Conservation (phyloP, 73 alveolate genomes). For the Paraurostyla sp. region DNA sequence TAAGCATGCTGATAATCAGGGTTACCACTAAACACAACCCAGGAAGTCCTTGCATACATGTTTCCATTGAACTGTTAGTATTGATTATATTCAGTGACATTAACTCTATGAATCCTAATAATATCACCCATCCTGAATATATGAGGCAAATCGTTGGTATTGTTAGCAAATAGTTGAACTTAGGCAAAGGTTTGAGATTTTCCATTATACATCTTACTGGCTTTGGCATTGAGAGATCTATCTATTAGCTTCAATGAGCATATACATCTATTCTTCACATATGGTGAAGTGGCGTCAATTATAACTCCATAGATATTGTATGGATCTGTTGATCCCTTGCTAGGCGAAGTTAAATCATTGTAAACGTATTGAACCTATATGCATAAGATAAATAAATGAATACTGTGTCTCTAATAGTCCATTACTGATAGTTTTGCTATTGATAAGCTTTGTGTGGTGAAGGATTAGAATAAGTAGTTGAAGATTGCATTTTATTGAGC, state of each 20-base stretch:
- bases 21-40: slow-evolving; percentile 44
- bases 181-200: background rate
- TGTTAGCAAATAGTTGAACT: background rate
- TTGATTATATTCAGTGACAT: background rate
- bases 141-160: background rate
- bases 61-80: background rate
- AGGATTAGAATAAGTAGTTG: no score
- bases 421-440: no score
- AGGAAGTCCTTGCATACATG: background rate
- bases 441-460: no score
- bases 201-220: background rate
- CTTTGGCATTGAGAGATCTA: background rate
- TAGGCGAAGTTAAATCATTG: background rate
- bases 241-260: slow-evolving; percentile 31
- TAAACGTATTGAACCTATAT: slow-evolving; percentile 28
- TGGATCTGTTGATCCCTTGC: slow-evolving; percentile 25
- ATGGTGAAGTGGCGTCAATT: slow-evolving; percentile 53
- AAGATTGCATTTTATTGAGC: no score
- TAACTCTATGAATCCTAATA: slow-evolving; percentile 23
- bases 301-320: slow-evolving; percentile 55
- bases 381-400: no score
- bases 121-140: slow-evolving; percentile 47
- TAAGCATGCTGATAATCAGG: slow-evolving; percentile 31
- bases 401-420: no score
- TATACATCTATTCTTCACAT: background rate